phyloP scores from a whole-genome alignment of 148 eudicot genomes.

The Diospyros lotus region DNA sequence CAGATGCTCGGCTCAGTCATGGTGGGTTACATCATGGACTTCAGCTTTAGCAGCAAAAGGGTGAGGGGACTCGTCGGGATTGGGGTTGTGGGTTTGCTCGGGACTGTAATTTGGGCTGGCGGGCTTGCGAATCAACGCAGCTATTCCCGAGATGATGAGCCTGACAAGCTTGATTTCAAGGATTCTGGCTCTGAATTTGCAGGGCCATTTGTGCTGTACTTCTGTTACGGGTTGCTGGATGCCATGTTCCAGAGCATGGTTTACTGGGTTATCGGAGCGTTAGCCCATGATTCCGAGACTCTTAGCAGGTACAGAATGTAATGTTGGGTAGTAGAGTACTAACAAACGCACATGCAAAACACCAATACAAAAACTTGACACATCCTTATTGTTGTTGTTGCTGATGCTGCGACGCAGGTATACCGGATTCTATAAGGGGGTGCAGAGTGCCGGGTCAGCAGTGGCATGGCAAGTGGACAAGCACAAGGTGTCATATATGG shows the following conservation, averaged over 20 bases:
- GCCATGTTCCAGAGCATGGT: conserved; percentile 97
- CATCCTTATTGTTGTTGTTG: not conserved
- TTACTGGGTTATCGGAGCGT: conserved; percentile 88
- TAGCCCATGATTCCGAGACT: conserved; percentile 81
- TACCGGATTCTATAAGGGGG: conserved; percentile 87
- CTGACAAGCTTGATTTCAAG: conserved; percentile 63
- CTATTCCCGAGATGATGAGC: conserved; percentile 38
- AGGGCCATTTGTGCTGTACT: conserved; percentile 89
- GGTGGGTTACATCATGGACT: conserved; percentile 79
- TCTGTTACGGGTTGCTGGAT: conserved; percentile 77
- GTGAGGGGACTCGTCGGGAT: conserved; percentile 70
- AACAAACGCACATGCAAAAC: too few relatives aligned
- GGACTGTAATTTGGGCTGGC: conserved; percentile 85
- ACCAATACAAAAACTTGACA: too few relatives aligned
- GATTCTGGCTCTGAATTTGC: conserved; percentile 62
- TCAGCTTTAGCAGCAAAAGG: conserved; percentile 73
- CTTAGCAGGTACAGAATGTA: conserved; percentile 69
- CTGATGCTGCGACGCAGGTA: conserved; percentile 49
- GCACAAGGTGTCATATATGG: conserved; percentile 55
- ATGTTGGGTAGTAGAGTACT: too few relatives aligned
- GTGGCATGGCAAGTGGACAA: conserved; percentile 92
- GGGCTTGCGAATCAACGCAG: conserved; percentile 73
- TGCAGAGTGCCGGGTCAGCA: conserved; percentile 96
- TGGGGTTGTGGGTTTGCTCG: conserved; percentile 55
- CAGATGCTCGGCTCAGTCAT: conserved; percentile 83